These are phyloP conservation scores for Meyerozyma guilliermondii DNA, from an alignment of 1,139 yeast genomes.

Conservation along the genomic window DNA sequence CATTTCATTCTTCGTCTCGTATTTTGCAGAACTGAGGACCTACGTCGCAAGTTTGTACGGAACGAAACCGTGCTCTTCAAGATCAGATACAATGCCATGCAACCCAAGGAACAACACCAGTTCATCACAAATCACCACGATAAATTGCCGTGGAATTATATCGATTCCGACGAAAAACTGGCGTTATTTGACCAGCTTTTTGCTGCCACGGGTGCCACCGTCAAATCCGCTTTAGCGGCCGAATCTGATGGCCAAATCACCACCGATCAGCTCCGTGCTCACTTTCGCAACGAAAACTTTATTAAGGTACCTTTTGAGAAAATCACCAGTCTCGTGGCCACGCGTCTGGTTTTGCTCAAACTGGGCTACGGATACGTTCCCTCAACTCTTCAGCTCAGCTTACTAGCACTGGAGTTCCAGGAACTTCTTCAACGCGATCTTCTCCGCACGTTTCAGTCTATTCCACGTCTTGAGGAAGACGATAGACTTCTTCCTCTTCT, in stretches of 20 bases:
- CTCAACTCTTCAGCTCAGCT: constrained; percentile 66
- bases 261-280: constrained; percentile 38
- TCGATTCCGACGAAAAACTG: constrained; percentile 55
- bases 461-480: constrained; percentile 88
- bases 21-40: constrained; percentile 85
- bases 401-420: constrained; percentile 64
- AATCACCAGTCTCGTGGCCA: constrained; percentile 69
- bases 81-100: constrained; percentile 62
- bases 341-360: constrained; percentile 60
- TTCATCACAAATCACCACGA: constrained; percentile 53
- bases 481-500: constrained; percentile 82
- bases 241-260: constrained; percentile 26
- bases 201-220: constrained; percentile 43
- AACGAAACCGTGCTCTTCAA: constrained; percentile 74
- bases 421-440: constrained; percentile 49
- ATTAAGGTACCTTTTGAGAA: constrained; percentile 85
- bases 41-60: constrained; percentile 70
- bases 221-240: constrained; percentile 24
- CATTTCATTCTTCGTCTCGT: constrained; percentile 86
- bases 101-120: constrained; percentile 63
- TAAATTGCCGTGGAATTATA: constrained; percentile 69
- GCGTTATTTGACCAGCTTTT: constrained; percentile 46
- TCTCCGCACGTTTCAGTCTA: constrained; percentile 64
- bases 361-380: constrained; percentile 84
- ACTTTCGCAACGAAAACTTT: constrained; percentile 54